Conservation (phyloP, 2,329 filamentous ascomycete species). For the Hypoxylon sp. region DNA sequence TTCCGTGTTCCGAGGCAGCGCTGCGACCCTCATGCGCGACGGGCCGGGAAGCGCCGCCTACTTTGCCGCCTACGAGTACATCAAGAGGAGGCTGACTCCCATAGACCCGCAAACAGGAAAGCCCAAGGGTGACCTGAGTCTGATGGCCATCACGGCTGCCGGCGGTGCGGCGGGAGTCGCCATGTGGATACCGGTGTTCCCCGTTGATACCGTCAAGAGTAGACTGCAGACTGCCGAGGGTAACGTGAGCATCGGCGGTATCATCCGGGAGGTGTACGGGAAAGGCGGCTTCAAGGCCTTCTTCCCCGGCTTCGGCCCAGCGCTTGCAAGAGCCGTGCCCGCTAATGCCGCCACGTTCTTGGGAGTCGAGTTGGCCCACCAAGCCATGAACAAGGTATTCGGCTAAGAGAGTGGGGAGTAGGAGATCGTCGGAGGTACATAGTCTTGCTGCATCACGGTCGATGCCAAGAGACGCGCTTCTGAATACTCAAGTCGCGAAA, state of each 20-base stretch:
- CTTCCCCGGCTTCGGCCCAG: constrained; percentile 95
- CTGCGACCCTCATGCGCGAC: constrained; percentile 91
- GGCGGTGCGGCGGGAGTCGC: constrained; percentile 92
- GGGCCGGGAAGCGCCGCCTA: constrained; percentile 93
- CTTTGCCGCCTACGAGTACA: constrained; percentile 96
- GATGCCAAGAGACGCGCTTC: background rate
- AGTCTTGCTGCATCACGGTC: background rate
- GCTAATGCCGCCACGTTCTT: constrained; percentile 96
- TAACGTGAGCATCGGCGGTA: constrained; percentile 79
- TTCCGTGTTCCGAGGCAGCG: constrained; percentile 89
- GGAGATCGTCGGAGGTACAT: too few relatives aligned
- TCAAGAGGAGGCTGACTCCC: constrained; percentile 88
- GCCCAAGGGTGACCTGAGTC: constrained; percentile 77
- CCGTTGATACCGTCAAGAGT: constrained; percentile 95
- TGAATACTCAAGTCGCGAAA: background rate
- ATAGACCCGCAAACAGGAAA: constrained; percentile 77
- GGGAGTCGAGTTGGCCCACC: constrained; percentile 83
- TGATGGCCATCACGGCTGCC: constrained; percentile 83
- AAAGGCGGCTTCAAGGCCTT: constrained; percentile 88
- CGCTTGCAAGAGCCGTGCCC: constrained; percentile 89
- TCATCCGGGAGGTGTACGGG: constrained; percentile 82
- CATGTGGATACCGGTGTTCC: constrained; percentile 99
- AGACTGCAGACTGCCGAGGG: constrained; percentile 90
- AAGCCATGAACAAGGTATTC: constrained; percentile 81
- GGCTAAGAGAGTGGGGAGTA: too few relatives aligned